A percentile compares a stretch with the other conserved stretches of the same genome.
These are phyloP conservation scores for Silene conica DNA, from an alignment of 148 eudicot genomes.

Conservation along the genomic window DNA sequence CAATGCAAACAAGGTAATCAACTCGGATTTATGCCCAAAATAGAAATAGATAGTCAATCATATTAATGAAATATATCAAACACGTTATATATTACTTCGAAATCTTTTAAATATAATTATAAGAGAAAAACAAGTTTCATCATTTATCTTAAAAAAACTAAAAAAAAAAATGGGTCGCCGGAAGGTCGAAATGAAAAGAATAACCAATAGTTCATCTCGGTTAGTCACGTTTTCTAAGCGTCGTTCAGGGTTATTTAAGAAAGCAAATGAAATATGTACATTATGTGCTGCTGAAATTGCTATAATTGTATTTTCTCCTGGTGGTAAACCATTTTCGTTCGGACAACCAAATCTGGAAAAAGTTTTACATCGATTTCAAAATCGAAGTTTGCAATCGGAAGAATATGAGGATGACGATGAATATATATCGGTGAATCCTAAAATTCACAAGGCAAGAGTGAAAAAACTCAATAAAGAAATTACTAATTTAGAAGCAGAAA, in stretches of 20 bases:
- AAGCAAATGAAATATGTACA: conserved; percentile 31
- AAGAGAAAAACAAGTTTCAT: not conserved
- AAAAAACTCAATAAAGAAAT: conserved; percentile 18
- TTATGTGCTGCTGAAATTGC: conserved; percentile 25
- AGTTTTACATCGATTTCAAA: conserved; percentile 13
- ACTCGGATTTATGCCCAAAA: not conserved
- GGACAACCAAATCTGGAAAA: conserved; percentile 27
- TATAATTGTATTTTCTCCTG: conserved; percentile 25
- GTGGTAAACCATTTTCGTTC: conserved; percentile 32
- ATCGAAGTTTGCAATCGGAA: not conserved
- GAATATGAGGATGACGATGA: not conserved
- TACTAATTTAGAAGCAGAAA: conserved; percentile 18
- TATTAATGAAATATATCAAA: not conserved
- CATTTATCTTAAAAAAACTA: not conserved
- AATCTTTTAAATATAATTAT: not conserved
- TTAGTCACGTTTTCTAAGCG: conserved; percentile 31
- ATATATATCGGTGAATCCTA: not conserved
- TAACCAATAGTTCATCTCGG: conserved; percentile 20
- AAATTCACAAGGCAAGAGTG: not conserved
- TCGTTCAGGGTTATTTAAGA: conserved; percentile 26
- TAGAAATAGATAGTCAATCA: not conserved
- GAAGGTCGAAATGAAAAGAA: conserved; percentile 26
- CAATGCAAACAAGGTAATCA: not conserved
- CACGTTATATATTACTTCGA: not conserved
- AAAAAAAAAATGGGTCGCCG: conserved; percentile 24